Percentiles rank a stretch among this genome's conserved stretches.
Conservation (phyloP, 345 rosid species). For the Dovyalis caffra region DNA sequence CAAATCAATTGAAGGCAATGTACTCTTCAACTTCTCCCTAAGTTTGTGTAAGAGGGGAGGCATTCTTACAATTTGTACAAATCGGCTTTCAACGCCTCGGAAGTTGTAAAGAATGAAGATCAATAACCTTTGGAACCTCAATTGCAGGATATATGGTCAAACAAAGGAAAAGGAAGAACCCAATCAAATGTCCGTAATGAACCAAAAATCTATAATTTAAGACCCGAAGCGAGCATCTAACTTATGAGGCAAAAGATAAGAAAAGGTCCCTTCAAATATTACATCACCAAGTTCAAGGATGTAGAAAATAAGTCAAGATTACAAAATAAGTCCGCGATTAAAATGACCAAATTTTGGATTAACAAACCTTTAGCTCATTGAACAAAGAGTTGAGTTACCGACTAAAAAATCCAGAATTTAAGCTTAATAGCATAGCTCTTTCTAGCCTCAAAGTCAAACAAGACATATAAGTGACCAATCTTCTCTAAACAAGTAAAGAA, state of each 20-base stretch:
- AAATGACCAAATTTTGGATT: too few species aligned
- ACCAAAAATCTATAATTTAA: not conserved
- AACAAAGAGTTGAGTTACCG: too few species aligned
- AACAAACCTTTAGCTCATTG: too few species aligned
- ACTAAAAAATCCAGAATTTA: not conserved
- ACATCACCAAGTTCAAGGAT: too few species aligned
- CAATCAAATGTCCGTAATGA: slow-evolving; percentile 87
- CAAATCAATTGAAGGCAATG: slow-evolving; percentile 41
- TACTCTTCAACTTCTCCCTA: slow-evolving; percentile 39
- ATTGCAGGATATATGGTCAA: slow-evolving; percentile 83
- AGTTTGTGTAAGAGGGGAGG: slow-evolving; percentile 64
- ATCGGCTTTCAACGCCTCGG: slow-evolving; percentile 72
- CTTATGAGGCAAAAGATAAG: not conserved
- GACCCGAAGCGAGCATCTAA: not conserved
- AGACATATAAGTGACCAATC: not conserved
- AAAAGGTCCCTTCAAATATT: too few species aligned
- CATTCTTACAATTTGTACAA: slow-evolving; percentile 64
- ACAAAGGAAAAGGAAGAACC: slow-evolving; percentile 91
- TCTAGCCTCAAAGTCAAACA: not conserved
- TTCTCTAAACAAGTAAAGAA: slow-evolving; percentile 1
- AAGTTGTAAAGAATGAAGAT: slow-evolving; percentile 75
- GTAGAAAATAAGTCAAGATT: too few species aligned
- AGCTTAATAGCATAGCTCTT: too few species aligned
- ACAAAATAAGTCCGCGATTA: too few species aligned
- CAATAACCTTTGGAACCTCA: slow-evolving; percentile 74